Base-by-base conservation (phyloP, 345 rosid species). In the Punica granatum region DNA sequence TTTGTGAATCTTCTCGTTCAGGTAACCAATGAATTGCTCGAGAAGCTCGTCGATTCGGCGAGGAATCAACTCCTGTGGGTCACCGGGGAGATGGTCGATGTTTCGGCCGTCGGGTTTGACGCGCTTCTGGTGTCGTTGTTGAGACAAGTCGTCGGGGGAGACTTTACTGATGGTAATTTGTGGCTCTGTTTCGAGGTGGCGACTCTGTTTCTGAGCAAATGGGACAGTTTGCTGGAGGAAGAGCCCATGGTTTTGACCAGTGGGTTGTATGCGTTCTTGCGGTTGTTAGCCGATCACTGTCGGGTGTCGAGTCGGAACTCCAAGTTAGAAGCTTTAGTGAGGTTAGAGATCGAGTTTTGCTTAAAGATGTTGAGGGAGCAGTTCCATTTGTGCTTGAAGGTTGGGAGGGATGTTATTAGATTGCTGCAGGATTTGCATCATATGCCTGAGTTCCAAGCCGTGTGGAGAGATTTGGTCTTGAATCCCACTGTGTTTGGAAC, bases 111-210 rank as follows among this genome's bases (percentile, higher is more conserved):
- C 3, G 89, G 92, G 16, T 43, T 83, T 62, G 84, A 83, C 67
- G 81, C 71, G 32, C 75, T 90, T 70, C 49, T 90, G 68, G 79
- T 81, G 30, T 72, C 73, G 36, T 72, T 93, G 66, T 67, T 93
- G 65, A 76, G 98, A 80, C 77, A 82, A 60, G 83, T 84, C 37
- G 85, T 77, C 35, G 83, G 86, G 69, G 88, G 92, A n/a, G 98
- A 93, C 74, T 86, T 78, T 51, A 71, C 84, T 41, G 87, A 85
- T 65, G 81, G 80, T 43, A 90, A 89, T 80, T 66, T 87, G 72
- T 90, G 90, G 92, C 75, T 93, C 73, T 88, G 90, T 67, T 90
- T 73, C 69, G 97, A 86, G 76, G 51, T 86, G 67, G 92, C 78
- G 60, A 79, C 62, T 31, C 65, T 88, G 73, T 85, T 78, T 60